Evolutionary conservation across 2,329 filamentous ascomycete species (phyloP), one percentile per base, ranked within the genome.

Genomic region (Westerdykella aurantiaca): DNA sequence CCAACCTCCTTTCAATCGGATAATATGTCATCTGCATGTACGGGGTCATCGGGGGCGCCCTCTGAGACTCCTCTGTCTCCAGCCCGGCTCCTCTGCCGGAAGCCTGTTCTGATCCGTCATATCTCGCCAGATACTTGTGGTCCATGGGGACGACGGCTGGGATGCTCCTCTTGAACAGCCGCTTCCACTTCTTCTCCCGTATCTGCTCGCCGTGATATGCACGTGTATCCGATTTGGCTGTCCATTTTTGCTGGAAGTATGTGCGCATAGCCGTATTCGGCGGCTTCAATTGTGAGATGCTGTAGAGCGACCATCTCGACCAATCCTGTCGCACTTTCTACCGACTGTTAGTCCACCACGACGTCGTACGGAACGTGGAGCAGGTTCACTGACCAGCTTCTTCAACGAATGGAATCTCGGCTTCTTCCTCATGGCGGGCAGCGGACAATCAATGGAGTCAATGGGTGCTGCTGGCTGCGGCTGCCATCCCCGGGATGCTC

Each of bases 161-260:
- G 48, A 95, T 76, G 56, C 85, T 83, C 53, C 86, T 80, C 56
- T 80, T 83, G 73, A 98, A 98, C 79, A 95, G 90, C 65, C 86
- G 86, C 70, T 86, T 79, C 93, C 93, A 98, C 72, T 93, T 85
- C 66, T 86, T 83, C 74, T 98, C 93, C 53, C 84, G 82, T 55
- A 98, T 84, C 64, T 95, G 88, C 66, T 96, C 91, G 69, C 91
- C 93, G 72, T 98, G 93, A 70, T 97, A 98, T 51, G 79, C 83
- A 55, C 93, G 83, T 34, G 88, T 81, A 52, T 83, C 68, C 17
- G 89, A 82, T 71, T 98, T 98, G 60, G 91, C 87, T 1, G 72
- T 70, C 91, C 91, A 98, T 84, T 98, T 98, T 72, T 97, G 91
- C 76, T 97, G 91, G 78, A 95, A 98, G 72, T 93, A 94, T 37